Evolutionary conservation across 805 yeast species (phyloP).

Genomic region (Ogataea polymorpha): DNA sequence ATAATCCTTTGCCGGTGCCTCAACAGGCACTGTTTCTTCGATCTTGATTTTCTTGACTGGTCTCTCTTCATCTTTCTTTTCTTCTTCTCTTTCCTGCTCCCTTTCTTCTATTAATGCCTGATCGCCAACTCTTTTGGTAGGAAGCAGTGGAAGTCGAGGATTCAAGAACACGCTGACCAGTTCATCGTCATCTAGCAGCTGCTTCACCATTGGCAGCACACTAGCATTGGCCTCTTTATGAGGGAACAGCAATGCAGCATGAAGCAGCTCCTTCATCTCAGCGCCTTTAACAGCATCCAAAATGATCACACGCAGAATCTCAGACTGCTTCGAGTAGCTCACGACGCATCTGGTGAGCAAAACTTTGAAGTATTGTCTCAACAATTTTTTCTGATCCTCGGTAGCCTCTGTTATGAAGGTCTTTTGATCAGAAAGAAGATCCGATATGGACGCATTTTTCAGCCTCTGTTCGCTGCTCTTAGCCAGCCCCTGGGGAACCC

Average conservation of each 20-base stretch:
- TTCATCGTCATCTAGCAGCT: conserved; percentile 47
- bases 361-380: conserved; percentile 46
- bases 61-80: conserved; percentile 1
- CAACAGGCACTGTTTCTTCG: conserved; percentile 6
- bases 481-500: conserved; percentile 24
- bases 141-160: conserved; percentile 67
- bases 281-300: conserved; percentile 32
- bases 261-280: conserved; percentile 34
- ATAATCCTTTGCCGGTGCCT: conserved; percentile 9
- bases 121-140: conserved; percentile 11
- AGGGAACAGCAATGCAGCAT: conserved; percentile 64
- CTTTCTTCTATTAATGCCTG: conserved; percentile 8
- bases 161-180: conserved; percentile 59
- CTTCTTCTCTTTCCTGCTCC: neutral
- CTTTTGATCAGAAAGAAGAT: conserved; percentile 62
- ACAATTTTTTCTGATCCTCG: conserved; percentile 29
- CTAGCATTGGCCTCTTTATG: conserved; percentile 51
- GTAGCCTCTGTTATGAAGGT: conserved; percentile 47
- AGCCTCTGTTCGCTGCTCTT: conserved; percentile 17
- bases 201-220: conserved; percentile 66
- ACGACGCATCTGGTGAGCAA: conserved; percentile 48
- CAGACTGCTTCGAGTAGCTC: conserved; percentile 61
- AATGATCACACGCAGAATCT: conserved; percentile 47
- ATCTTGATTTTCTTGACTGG: conserved; percentile 6
- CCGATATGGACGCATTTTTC: conserved; percentile 57